phyloP scores from a whole-genome alignment of 345 rosid species.

The Laguncularia racemosa region DNA sequence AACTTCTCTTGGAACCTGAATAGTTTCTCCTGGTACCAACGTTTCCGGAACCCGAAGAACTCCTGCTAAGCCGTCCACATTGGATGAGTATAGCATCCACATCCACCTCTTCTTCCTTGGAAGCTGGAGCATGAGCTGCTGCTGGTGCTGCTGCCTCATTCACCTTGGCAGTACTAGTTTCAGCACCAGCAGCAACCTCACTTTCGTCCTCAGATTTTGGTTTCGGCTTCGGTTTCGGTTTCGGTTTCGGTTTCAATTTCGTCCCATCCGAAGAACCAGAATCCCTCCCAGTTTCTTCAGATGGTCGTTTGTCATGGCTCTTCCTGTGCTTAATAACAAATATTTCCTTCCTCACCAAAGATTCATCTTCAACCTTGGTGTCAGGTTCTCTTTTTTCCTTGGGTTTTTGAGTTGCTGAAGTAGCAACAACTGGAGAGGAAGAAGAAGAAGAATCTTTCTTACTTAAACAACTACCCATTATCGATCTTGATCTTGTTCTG shows the following conservation, averaged over 20 bases:
- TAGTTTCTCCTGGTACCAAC: slow-evolving; percentile 41
- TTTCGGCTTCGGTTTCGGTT: background rate
- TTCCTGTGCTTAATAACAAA: slow-evolving; percentile 77
- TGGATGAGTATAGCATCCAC: slow-evolving; percentile 92
- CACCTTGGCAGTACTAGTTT: slow-evolving; percentile 5
- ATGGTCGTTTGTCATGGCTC: slow-evolving; percentile 56
- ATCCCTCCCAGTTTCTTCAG: slow-evolving; percentile 18
- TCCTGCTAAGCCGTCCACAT: slow-evolving; percentile 86
- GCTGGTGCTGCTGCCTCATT: slow-evolving; percentile 37
- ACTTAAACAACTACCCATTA: slow-evolving; percentile 72
- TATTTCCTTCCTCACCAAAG: slow-evolving; percentile 49
- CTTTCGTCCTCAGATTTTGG: slow-evolving; percentile 14
- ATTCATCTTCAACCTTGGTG: slow-evolving; percentile 16
- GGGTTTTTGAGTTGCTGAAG: slow-evolving; percentile 6
- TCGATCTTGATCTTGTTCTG: too few relatives aligned
- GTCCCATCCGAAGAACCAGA: background rate
- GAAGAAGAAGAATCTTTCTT: slow-evolving; percentile 30
- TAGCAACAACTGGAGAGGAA: slow-evolving; percentile 9
- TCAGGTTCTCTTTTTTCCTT: slow-evolving; percentile 4
- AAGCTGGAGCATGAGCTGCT: too few relatives aligned
- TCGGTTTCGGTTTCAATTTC: background rate
- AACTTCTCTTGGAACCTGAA: slow-evolving; percentile 92
- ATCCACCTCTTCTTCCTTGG: slow-evolving; percentile 64
- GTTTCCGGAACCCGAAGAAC: slow-evolving; percentile 36
- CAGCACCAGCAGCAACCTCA: slow-evolving; percentile 1